Base-by-base conservation (phyloP, 805 yeast species). In the Candida nitratophila region DNA sequence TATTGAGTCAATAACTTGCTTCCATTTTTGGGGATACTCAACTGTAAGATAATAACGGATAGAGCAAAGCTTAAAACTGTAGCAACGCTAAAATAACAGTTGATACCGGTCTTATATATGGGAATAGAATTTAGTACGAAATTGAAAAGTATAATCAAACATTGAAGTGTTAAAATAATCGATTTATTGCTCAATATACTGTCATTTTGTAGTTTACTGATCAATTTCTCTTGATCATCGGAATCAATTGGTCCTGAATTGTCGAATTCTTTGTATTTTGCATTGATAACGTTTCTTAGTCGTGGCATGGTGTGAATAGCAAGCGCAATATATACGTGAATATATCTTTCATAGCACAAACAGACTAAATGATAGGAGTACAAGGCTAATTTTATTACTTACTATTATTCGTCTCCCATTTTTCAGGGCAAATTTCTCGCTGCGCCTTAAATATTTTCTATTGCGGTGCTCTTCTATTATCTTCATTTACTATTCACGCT, bases 111-210 rank as follows among this genome's bases (percentile, higher is more conserved):
- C 26, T 66, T 51, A 30, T 62, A 64, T 38, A 50, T 46, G 7
- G 66, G 64, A 3, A 50, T 16, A 0, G 57, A 56, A 8, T 64
- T 48, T 8, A 63, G 46, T 11, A 58, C 11, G 8, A 57, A 44
- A 33, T 63, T 63, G 17, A 60, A 20, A 1, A 55, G 10, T 4
- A 61, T 10, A 7, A 37, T 37, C 12, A 29, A 7, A 6, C n/a
- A 4, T 37, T 37, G 39, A 10, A 37, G 20, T 20, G n/a, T 7
- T 3, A 7, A 7, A 5, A 26, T 24, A 4, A 37, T 9, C 6
- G 4, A 10, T 4, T n/a, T 24, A 24, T 24, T 24, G 22, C n/a
- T 37, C 20, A 26, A 24, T n/a, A 24, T 11, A 22, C 4, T 4
- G 4, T 54, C 56, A 15, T 47, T 26, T 14, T 48, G 47, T 10